Conservation (phyloP, 2,329 filamentous ascomycete genomes). For the Fusarium begoniae region DNA sequence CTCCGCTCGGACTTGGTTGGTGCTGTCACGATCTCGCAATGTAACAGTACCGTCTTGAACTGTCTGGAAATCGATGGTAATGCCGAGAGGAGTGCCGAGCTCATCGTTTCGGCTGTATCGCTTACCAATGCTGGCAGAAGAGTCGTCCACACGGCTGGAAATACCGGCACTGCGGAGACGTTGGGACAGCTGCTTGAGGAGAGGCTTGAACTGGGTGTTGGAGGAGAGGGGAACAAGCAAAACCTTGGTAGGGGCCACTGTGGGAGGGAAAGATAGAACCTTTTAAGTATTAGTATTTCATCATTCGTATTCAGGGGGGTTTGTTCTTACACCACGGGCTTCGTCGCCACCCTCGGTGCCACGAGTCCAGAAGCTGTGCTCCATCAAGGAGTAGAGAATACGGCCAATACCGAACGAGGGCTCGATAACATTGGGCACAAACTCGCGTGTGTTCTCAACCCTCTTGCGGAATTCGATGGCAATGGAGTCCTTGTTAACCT, state of each 20-base stretch:
- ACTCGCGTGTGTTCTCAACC: constrained; percentile 86
- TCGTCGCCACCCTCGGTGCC: constrained; percentile 69
- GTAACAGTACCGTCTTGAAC: constrained; percentile 88
- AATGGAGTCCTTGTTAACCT: constrained; percentile 81
- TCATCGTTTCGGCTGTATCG: constrained; percentile 96
- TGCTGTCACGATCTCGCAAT: constrained; percentile 89
- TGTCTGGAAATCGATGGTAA: constrained; percentile 96
- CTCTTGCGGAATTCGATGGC: constrained; percentile 85
- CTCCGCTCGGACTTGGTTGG: constrained; percentile 86
- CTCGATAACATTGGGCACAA: constrained; percentile 95
- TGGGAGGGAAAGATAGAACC: constrained; percentile 64
- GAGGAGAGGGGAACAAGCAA: constrained; percentile 88
- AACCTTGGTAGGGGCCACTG: constrained; percentile 93
- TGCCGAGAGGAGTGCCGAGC: constrained; percentile 90
- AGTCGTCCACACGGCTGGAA: constrained; percentile 88
- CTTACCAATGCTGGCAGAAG: constrained; percentile 91
- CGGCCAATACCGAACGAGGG: constrained; percentile 97
- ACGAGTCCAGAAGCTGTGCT: constrained; percentile 95
- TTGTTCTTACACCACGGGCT: constrained; percentile 83
- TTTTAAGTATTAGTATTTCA: constrained; percentile 42
- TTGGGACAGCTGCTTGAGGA: constrained; percentile 75
- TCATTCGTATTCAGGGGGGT: neutral
- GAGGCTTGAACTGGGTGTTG: constrained; percentile 82
- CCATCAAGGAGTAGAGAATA: constrained; percentile 91
- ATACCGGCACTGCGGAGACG: constrained; percentile 80